Evolutionary conservation across 257 asterid genomes (phyloP).

Genomic region (Osmanthus fragrans): DNA sequence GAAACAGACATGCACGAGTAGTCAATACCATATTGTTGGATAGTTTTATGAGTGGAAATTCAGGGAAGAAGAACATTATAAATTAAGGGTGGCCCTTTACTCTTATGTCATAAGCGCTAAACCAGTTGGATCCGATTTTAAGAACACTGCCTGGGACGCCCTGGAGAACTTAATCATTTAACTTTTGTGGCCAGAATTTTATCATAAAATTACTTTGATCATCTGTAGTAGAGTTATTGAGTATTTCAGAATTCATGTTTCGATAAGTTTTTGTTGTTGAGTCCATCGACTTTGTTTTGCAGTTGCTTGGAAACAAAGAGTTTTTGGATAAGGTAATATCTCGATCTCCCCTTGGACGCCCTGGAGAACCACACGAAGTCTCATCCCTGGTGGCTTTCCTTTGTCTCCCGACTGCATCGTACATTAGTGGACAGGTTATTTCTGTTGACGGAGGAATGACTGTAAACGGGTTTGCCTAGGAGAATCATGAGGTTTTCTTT

Average conservation of each 20-base stretch:
- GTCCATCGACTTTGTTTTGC: constrained; percentile 26
- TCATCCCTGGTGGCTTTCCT: constrained; percentile 82
- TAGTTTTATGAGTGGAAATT: too few species aligned
- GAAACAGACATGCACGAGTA: neutral
- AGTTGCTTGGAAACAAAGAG: constrained; percentile 67
- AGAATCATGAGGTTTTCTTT: neutral
- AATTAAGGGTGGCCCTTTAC: too few species aligned
- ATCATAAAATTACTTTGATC: neutral
- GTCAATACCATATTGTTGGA: neutral
- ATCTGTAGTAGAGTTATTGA: neutral
- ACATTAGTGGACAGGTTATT: constrained; percentile 74
- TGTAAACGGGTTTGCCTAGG: constrained; percentile 59
- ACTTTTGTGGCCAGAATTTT: neutral
- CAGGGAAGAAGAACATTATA: too few species aligned
- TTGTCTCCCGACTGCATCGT: constrained; percentile 87
- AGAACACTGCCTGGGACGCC: neutral
- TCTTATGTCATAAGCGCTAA: neutral
- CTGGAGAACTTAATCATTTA: neutral
- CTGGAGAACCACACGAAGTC: constrained; percentile 77
- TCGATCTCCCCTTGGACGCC: constrained; percentile 76
- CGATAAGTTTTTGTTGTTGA: neutral
- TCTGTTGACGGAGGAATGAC: constrained; percentile 88
- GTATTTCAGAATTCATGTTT: neutral
- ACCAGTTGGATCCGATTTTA: neutral
- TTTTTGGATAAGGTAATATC: constrained; percentile 55